Evolutionary conservation across 257 asterid species (phyloP).

Genomic region (Nicotiana obtusifolia): DNA sequence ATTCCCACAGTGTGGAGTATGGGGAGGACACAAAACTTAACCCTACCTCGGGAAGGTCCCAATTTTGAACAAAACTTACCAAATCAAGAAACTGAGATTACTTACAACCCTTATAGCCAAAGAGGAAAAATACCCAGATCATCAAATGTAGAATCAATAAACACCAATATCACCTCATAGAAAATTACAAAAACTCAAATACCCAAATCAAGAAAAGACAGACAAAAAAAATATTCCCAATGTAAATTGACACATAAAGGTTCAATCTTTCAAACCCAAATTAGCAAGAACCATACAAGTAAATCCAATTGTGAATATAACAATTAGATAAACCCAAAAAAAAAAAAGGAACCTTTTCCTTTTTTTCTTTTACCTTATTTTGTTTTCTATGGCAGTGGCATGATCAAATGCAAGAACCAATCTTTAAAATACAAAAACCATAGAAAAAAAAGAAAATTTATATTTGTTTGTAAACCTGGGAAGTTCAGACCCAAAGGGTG

Average conservation of each 20-base stretch:
- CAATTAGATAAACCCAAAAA: neutral
- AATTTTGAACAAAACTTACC: slow-evolving; percentile 6
- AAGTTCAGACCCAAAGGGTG: slow-evolving; percentile 2
- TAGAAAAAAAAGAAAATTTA: neutral
- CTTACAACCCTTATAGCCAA: neutral
- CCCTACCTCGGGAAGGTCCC: neutral
- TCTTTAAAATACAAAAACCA: slow-evolving; percentile 11
- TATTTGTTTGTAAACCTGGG: neutral
- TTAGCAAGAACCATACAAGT: too few relatives aligned
- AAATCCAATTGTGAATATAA: neutral
- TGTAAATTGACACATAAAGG: neutral
- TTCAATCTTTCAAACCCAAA: slow-evolving; percentile 5
- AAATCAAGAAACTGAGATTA: slow-evolving; percentile 13
- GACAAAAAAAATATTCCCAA: neutral
- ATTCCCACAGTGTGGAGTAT: too few relatives aligned
- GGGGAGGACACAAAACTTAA: too few relatives aligned
- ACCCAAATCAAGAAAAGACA: slow-evolving; percentile 14
- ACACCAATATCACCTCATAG: slow-evolving; percentile 17
- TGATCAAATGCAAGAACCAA: slow-evolving; percentile 10
- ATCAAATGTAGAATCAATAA: slow-evolving; percentile 11
- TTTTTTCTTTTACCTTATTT: slow-evolving; percentile 10
- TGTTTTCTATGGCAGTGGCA: slow-evolving; percentile 6
- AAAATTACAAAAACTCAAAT: slow-evolving; percentile 10
- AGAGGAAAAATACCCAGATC: slow-evolving; percentile 9
- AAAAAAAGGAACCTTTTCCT: neutral